Evolutionary conservation across 2,329 filamentous ascomycete genomes (phyloP), one percentile per base, ranked within the genome.

Genomic region (Diaporthe helianthi): DNA sequence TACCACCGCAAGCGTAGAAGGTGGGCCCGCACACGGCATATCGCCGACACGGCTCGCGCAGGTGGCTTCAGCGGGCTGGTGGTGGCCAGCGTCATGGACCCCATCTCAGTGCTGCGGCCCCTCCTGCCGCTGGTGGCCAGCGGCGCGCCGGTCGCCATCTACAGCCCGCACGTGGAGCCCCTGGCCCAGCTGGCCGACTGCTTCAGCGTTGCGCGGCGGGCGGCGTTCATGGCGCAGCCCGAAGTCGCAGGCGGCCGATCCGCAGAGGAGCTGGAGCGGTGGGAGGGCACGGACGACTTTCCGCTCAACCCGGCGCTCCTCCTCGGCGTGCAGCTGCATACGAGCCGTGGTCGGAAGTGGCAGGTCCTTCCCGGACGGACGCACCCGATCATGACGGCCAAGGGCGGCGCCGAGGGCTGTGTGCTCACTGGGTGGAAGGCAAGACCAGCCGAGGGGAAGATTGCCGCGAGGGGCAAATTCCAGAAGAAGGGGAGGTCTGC

Each of bases 321-420:
- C 4, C 86, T 98, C 0, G 93, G 91, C 0, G 90, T 93, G 0
- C 89, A 86, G 15, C 84, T 99, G 65, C 94, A 98, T 81, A 96
- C 90, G 2, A 92, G 91, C 58, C 86, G 93, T 17, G 90, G 92
- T 6, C 86, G 92, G 71, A 85, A 88, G 65, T 98, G 93, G 93
- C 96, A 99, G 82, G 94, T 98, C 2, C 80, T 99, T 55, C 96
- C 96, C 0, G 93, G 93, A 0, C 84, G 96, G 66, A 98, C 96
- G 65, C 96, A 99, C 81, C 96, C 96, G 8, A 80, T 97, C 67
- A 99, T 99, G 96, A 97, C 93, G 70, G 90, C 90, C 46, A 87
- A 88, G 49, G 96, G 96, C 24, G 95, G 95, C 0, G 89, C 93
- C 0, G 95, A 98, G 76, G 96, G 96, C 0, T 99, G 93, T 78